Percentiles rank a stretch among this genome's conserved stretches.
Conservation (phyloP, 1,284 basidiomycete species). For the Marasmius sp. region DNA sequence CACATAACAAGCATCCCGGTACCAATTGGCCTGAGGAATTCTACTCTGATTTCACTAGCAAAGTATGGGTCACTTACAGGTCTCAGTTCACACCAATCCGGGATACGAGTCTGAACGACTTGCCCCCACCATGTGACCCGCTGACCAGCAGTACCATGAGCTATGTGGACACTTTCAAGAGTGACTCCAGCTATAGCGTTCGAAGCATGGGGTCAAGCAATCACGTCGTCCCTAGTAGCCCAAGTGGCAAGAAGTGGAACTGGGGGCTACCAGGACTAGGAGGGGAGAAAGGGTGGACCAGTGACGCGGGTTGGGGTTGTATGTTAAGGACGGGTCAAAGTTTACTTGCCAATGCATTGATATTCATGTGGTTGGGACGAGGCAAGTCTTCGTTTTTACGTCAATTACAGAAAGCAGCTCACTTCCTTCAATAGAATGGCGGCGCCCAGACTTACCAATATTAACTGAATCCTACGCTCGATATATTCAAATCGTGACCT, state of each 20-base stretch:
- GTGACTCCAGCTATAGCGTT: conserved; percentile 12
- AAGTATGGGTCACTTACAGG: conserved; percentile 93
- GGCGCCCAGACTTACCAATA: conserved; percentile 63
- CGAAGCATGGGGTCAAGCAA: conserved; percentile 3
- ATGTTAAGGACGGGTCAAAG: conserved; percentile 97
- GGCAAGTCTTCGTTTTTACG: conserved; percentile 47
- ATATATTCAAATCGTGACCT: conserved; percentile 88
- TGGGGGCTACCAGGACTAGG: conserved; percentile 26
- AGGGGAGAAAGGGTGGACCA: conserved; percentile 80
- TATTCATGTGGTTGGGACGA: conserved; percentile 83
- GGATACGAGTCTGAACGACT: conserved; percentile 59
- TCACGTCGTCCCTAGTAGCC: conserved; percentile 6
- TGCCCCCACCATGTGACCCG: conserved; percentile 30
- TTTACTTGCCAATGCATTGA: conserved; percentile 85
- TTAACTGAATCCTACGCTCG: conserved; percentile 65
- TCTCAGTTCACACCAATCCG: conserved; percentile 83
- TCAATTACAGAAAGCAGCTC: conserved; percentile 5
- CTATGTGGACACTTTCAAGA: conserved; percentile 11
- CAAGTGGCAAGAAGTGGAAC: conserved; percentile 13
- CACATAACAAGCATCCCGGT: conserved; percentile 41
- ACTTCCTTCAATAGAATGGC: conserved; percentile 64
- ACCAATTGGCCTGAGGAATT: conserved; percentile 78
- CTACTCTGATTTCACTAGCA: conserved; percentile 86
- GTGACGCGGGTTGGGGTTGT: conserved; percentile 96
- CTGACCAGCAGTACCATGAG: conserved; percentile 4